phyloP scores from a whole-genome alignment of 192 early-diverging fungal genomes.

The Backusella macrospora region DNA sequence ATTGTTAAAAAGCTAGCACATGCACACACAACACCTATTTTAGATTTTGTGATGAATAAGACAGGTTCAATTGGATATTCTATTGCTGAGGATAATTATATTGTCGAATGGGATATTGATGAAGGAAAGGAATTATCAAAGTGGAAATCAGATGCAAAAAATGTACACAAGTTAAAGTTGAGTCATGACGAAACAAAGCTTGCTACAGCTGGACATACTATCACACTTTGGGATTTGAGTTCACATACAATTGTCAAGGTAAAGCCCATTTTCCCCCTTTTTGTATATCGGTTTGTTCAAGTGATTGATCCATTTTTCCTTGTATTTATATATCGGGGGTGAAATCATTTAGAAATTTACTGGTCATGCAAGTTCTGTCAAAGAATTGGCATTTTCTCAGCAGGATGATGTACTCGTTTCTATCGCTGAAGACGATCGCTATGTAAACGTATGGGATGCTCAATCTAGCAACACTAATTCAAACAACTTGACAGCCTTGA shows the following conservation, averaged over 20 bases:
- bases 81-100: slow-evolving; percentile 49
- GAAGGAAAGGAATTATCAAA: slow-evolving; percentile 47
- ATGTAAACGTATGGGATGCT: slow-evolving; percentile 60
- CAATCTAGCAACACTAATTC: slow-evolving; percentile 42
- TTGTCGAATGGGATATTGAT: slow-evolving; percentile 59
- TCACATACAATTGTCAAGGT: slow-evolving; percentile 48
- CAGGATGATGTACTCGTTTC: slow-evolving; percentile 52
- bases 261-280: background rate
- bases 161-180: slow-evolving; percentile 48
- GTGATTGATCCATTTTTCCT: too few species aligned
- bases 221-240: slow-evolving; percentile 56
- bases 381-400: slow-evolving; percentile 48
- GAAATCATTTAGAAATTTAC: slow-evolving; percentile 43
- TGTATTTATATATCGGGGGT: background rate
- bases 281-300: background rate
- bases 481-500: slow-evolving; percentile 49
- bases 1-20: slow-evolving; percentile 43
- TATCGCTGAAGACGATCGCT: slow-evolving; percentile 54
- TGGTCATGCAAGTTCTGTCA: slow-evolving; percentile 55
- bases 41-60: slow-evolving; percentile 53
- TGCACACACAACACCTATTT: slow-evolving; percentile 49
- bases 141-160: slow-evolving; percentile 54
- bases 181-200: slow-evolving; percentile 56
- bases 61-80: slow-evolving; percentile 52
- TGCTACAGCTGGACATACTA: slow-evolving; percentile 55